phyloP scores from a whole-genome alignment of 495 filamentous ascomycete genomes.

The Letharia columbiana region DNA sequence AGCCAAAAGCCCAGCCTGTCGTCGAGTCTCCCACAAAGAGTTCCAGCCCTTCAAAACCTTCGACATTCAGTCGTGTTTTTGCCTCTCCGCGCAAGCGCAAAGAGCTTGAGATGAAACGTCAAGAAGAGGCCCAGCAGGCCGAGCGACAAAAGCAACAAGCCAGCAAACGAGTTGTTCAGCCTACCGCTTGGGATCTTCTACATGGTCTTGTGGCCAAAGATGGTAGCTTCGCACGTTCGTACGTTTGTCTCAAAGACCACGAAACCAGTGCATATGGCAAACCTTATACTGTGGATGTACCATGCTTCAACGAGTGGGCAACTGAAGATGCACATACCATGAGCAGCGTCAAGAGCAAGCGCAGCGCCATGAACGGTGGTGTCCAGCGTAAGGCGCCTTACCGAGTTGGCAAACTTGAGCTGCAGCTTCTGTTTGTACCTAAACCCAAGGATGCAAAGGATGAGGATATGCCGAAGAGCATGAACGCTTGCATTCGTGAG shows the following conservation, averaged over 20 bases:
- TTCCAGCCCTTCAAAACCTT: conserved; percentile 55
- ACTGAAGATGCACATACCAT: conserved; percentile 61
- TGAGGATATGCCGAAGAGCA: conserved; percentile 97
- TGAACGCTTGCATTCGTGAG: conserved; percentile 88
- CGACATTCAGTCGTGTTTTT: conserved; percentile 84
- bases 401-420: conserved; percentile 84
- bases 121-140: conserved; percentile 61
- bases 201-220: conserved; percentile 78
- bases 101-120: conserved; percentile 74
- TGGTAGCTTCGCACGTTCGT: conserved; percentile 87
- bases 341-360: conserved; percentile 83
- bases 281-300: conserved; percentile 75
- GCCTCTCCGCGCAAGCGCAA: conserved; percentile 91
- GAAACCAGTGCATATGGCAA: conserved; percentile 78
- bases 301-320: conserved; percentile 98
- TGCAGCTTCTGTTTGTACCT: conserved; percentile 89
- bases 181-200: conserved; percentile 74
- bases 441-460: conserved; percentile 82
- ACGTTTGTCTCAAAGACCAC: conserved; percentile 86
- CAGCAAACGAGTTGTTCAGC: conserved; percentile 45
- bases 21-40: conserved; percentile 48
- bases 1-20: conserved; percentile 51
- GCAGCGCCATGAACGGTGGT: conserved; percentile 50
- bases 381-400: conserved; percentile 71
- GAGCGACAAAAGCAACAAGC: conserved; percentile 57